These are phyloP conservation scores for Pulveroboletus sp. DNA, from an alignment of 768 basidiomycete species.

Conservation along the genomic window DNA sequence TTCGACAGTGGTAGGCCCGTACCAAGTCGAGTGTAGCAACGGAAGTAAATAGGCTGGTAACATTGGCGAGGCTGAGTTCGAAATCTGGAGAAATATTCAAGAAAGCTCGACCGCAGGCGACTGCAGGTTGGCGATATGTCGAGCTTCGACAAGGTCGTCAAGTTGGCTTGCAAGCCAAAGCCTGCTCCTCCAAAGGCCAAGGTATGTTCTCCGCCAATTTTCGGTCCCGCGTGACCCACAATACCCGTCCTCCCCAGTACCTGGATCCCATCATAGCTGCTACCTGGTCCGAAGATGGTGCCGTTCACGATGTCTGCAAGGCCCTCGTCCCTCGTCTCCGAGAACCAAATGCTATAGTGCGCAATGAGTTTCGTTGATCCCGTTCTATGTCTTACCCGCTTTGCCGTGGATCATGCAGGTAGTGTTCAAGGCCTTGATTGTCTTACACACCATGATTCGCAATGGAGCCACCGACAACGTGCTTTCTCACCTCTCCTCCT, in stretches of 20 bases:
- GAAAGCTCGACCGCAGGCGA: conserved; percentile 4
- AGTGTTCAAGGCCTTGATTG: conserved; percentile 96
- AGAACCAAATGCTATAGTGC: conserved; percentile 87
- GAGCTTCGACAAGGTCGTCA: conserved; percentile 88
- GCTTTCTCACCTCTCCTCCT: conserved; percentile 72
- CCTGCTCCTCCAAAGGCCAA: conserved; percentile 93
- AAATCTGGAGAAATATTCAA: conserved; percentile 14
- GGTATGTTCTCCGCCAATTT: conserved; percentile 38
- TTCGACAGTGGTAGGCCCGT: not conserved
- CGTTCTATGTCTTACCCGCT: not conserved
- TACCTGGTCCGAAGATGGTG: conserved; percentile 94
- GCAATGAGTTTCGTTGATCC: conserved; percentile 25
- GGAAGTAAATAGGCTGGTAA: not conserved
- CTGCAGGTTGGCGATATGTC: conserved; percentile 42
- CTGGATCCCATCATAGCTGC: conserved; percentile 94
- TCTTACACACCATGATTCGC: conserved; percentile 94
- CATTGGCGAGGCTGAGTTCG: conserved; percentile 23
- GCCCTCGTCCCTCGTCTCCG: conserved; percentile 79
- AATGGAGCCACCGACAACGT: conserved; percentile 96
- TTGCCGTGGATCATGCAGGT: conserved; percentile 45
- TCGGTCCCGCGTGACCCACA: not conserved
- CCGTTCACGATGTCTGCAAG: conserved; percentile 89
- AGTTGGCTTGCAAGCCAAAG: conserved; percentile 96
- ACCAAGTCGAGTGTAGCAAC: not conserved
- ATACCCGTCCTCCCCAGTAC: conserved; percentile 51